phyloP scores from a whole-genome alignment of 2,329 filamentous ascomycete genomes.

The Aspergillus luchuensis region DNA sequence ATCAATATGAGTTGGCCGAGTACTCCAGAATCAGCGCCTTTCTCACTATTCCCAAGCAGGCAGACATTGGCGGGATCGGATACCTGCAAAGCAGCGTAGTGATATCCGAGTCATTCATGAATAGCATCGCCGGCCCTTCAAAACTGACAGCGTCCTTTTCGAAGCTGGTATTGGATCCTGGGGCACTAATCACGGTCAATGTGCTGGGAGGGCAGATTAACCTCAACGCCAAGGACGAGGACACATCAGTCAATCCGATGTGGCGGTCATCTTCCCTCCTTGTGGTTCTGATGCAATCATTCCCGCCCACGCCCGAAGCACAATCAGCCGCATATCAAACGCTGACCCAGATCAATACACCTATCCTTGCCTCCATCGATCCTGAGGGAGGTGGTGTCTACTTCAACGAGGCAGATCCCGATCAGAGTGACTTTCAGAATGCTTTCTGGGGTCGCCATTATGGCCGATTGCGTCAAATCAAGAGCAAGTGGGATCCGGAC shows the following conservation, averaged over 20 bases:
- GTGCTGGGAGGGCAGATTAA: background rate
- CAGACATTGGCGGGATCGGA: background rate
- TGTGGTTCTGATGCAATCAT: background rate
- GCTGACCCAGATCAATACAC: background rate
- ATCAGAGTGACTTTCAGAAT: background rate
- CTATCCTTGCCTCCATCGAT: background rate
- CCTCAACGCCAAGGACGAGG: background rate
- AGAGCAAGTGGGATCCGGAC: slow-evolving; percentile 35
- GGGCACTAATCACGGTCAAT: background rate
- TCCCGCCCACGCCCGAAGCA: background rate
- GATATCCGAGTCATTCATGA: background rate
- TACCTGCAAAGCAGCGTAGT: background rate
- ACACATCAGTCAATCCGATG: background rate
- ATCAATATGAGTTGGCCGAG: background rate
- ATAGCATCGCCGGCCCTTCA: background rate
- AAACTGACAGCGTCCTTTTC: background rate
- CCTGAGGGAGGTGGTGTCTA: background rate
- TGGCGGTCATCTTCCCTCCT: background rate
- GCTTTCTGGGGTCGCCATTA: background rate
- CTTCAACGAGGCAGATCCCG: background rate
- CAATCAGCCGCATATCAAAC: background rate
- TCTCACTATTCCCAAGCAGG: background rate
- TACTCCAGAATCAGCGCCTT: background rate
- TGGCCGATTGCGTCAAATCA: slow-evolving; percentile 29
- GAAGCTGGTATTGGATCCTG: background rate